These are phyloP conservation scores for Russula brevipes DNA, from an alignment of 768 basidiomycete species.

Conservation along the genomic window DNA sequence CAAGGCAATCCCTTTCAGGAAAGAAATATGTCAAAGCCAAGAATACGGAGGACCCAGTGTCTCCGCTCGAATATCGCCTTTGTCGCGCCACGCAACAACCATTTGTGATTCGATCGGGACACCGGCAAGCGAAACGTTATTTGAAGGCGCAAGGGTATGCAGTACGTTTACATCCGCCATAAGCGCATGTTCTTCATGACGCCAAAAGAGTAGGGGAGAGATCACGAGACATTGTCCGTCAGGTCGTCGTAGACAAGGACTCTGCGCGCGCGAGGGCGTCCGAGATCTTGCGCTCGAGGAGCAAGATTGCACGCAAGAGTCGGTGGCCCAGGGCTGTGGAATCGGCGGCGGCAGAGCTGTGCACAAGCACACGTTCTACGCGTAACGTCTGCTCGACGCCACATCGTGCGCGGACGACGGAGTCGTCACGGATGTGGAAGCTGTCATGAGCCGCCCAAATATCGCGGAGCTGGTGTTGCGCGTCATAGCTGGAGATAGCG, in stretches of 20 bases:
- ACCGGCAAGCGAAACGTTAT: conserved; percentile 56
- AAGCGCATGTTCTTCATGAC: conserved; percentile 52
- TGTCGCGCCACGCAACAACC: conserved; percentile 69
- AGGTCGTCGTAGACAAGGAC: conserved; percentile 50
- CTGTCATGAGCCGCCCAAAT: conserved; percentile 65
- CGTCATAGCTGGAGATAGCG: conserved; percentile 47
- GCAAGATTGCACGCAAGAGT: conserved; percentile 57
- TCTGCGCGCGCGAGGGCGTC: conserved; percentile 39
- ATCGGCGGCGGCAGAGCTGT: conserved; percentile 45
- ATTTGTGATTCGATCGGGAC: conserved; percentile 65
- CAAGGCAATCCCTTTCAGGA: conserved; percentile 65
- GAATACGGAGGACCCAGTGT: conserved; percentile 60
- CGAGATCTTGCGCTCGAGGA: conserved; percentile 56
- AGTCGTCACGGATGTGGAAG: conserved; percentile 63
- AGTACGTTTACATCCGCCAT: conserved; percentile 51
- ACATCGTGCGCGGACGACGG: conserved; percentile 67
- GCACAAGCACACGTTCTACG: conserved; percentile 71
- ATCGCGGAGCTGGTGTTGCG: conserved; percentile 60
- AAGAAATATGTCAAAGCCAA: conserved; percentile 83
- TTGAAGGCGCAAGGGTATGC: conserved; percentile 48
- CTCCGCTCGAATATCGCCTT: conserved; percentile 44
- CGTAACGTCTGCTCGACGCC: conserved; percentile 64
- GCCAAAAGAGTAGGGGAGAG: conserved; percentile 74
- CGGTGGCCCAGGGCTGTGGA: conserved; percentile 54
- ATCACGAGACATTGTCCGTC: conserved; percentile 61